Evolutionary conservation across 805 yeast genomes (phyloP), one percentile per base, ranked within the genome.

Genomic region (Wickerhamiella vanderwaltii): DNA sequence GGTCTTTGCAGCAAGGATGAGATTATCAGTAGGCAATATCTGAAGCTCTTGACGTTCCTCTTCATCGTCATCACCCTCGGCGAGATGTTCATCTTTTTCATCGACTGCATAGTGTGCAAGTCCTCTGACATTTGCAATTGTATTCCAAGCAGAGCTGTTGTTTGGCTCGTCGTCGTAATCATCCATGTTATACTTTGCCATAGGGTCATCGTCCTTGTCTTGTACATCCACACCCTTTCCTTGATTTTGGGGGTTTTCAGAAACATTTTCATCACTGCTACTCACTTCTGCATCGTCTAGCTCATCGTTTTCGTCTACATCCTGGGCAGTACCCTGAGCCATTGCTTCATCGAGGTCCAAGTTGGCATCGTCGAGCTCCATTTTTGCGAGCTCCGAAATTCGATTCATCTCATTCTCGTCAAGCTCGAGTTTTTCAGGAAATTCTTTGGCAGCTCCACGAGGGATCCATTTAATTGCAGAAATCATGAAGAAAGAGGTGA

Each of bases 391-490:
- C 50, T 77, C 75, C 47, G 78, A 73, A 57, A 91, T 86, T 63
- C 96, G 73, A 44, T 75, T 88, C 83, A 91, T 78, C 63, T 91
- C 98, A 46, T 73, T 88, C 48, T 91, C 97, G 51, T 86, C 78
- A 42, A 88, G 65, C 51, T 84, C 94, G 54, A 85, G 86, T 56
- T 80, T 74, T 54, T 76, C 84, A 5, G 98, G 97, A 57, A 79
- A 83, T 60, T 87, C 96, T 29, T 93, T 73, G 22, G 98, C 93
- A 60, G 71, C 81, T 4, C 98, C 98, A 55, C 95, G 75, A 38
- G 97, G 96, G 18, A 88, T 95, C 97, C 98, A 91, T 39, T 78
- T 67, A 37, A 91, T 77, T 20, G 96, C 80, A 29, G 98, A 85
- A 49, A 88, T 79, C 55, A 53, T 53, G 15, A 4, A 17, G 12